Base-by-base conservation (phyloP, 2,329 filamentous ascomycete species). In the Nannizziopsis barbatae region DNA sequence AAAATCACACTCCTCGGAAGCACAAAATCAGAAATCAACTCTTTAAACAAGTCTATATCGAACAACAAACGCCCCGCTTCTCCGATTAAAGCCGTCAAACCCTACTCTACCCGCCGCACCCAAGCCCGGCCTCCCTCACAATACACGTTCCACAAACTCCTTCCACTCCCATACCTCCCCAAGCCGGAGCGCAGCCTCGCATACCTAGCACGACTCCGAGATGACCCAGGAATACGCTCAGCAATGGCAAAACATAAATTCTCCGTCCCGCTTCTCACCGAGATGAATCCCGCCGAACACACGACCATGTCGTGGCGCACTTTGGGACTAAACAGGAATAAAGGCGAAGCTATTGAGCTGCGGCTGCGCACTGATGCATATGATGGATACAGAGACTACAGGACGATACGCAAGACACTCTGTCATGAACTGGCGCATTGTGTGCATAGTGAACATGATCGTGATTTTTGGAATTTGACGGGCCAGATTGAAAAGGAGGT, bases 341-440 rank as follows among this genome's bases (percentile, higher is more conserved):
- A 74, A 2, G 92, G 92, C 52, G 84, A 95, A 64, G 86, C 87
- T 1, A 95, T 98, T 49, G 89, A 96, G 72, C 67, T 98, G 52
- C 74, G 92, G 0, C 69, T 98, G 32, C 74, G 92, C n/a, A 96
- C 92, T 1, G 92, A 98, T 67, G 86, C 85, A 2, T 87, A 92
- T 62, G 88, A 95, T 63, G 92, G 92, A 0, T 96, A 95, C 60
- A 73, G 92, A 33, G 87, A 95, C 62, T 98, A 96, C 69, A 83
- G 83, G 58, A 89, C 84, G 0, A 93, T 98, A 42, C 78, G 92
- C 45, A 86, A 85, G 57, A 96, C 92, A 40, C 72, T 98, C 10
- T 96, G 90, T 62, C 92, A 98, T 68, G 92, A 98, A 70, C 73
- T 98, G 14, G 83, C 89, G 55, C 92, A 98, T 66, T 95, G 95